These are phyloP conservation scores for Kazachstania taianensis DNA, from an alignment of 805 yeast species.

Conservation along the genomic window DNA sequence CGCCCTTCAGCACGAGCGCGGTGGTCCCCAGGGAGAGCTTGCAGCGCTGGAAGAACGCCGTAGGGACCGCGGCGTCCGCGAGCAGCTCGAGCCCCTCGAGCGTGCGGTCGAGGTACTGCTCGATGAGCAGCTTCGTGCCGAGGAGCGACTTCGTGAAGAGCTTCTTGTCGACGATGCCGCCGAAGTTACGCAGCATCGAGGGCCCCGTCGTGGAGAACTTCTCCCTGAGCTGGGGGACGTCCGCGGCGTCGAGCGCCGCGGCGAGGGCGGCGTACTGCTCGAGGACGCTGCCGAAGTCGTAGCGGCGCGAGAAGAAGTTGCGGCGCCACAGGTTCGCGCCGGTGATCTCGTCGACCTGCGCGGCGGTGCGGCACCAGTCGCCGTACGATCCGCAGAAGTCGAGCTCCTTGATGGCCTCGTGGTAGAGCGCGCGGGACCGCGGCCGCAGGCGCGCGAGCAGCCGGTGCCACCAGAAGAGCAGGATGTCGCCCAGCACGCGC, in stretches of 20 bases:
- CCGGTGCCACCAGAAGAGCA: conserved; percentile 32
- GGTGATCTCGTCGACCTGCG: conserved; percentile 39
- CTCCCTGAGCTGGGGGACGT: conserved; percentile 50
- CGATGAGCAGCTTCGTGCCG: conserved; percentile 85
- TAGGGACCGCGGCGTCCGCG: conserved; percentile 39
- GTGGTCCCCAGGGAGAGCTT: conserved; percentile 80
- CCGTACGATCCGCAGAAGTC: conserved; percentile 46
- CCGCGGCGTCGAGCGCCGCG: conserved; percentile 47
- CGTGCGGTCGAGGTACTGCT: conserved; percentile 53
- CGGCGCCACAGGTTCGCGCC: conserved; percentile 65
- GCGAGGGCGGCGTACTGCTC: conserved; percentile 56
- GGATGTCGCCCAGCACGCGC: conserved; percentile 34
- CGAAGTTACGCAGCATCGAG: conserved; percentile 70
- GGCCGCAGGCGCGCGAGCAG: conserved; percentile 23
- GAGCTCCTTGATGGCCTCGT: conserved; percentile 39
- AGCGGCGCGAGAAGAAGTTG: conserved; percentile 68
- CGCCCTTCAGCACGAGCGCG: conserved; percentile 87
- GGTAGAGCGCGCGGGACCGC: conserved; percentile 22
- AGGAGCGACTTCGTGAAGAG: conserved; percentile 72
- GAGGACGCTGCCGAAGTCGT: conserved; percentile 74
- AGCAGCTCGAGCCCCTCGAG: conserved; percentile 64
- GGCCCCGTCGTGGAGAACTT: conserved; percentile 63
- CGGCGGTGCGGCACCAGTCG: conserved; percentile 58
- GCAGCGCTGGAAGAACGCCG: conserved; percentile 77
- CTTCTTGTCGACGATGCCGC: conserved; percentile 73